Base-by-base conservation (phyloP, 2,329 filamentous ascomycete species). In the Hypoxylon sp. region DNA sequence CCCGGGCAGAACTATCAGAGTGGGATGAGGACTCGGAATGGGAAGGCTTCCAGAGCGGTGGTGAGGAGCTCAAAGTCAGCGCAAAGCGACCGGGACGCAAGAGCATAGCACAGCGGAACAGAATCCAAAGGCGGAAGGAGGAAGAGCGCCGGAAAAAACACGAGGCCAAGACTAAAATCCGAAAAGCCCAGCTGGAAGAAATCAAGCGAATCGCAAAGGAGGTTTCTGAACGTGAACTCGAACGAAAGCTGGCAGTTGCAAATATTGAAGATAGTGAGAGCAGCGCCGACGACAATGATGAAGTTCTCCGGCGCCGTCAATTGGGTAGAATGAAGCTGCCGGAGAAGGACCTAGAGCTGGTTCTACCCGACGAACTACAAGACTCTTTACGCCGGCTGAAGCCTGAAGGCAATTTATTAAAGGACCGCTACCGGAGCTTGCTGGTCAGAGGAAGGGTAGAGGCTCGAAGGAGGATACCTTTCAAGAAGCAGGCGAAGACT, bases 341-440 rank as follows among this genome's bases (percentile, higher is more conserved):
- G 0, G 90, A 96, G 77, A 92, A 92, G 78, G 84, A 93, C 69
- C 82, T 98, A 74, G 89, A 98, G 80, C 79, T 98, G 74, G 85
- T 98, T 68, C 80, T 98, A 67, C 87, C 93, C 43, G 89, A 98
- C 81, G 89, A 99, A 83, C 80, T 96, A 75, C 86, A 97, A 80
- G 88, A 97, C 76, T 90, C 93, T 53, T 81, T 98, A 75, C 81
- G 96, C 76, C 80, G 94, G 76, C 81, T 97, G 71, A 97, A 95
- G 80, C 96, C 96, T 0, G 96, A 99, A 80, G 96, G 96, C n/a
- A 98, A 98, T 77, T 83, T 98, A 41, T 84, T 99, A 73, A 93
- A 93, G 73, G 96, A 99, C 76, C 87, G 96, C 55, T 98, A 97
- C 83, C 86, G 96, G 68, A 98, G 89, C 79, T 85, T 98, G 81